Evolutionary conservation across 192 early-diverging fungal genomes (phyloP).

Genomic region (Podila verticillata): DNA sequence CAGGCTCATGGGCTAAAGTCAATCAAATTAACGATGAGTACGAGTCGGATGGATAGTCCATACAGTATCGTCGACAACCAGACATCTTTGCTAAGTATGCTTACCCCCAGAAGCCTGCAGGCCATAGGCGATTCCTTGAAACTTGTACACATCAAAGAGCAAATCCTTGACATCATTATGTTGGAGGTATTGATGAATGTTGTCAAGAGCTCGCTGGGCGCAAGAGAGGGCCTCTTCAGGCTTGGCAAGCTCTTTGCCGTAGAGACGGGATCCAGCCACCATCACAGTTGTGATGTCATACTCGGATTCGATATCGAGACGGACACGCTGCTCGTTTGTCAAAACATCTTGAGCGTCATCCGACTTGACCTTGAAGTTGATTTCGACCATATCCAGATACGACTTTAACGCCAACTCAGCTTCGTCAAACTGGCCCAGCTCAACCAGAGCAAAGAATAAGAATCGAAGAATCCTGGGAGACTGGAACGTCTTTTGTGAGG

Average conservation of each 20-base stretch:
- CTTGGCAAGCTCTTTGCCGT: conserved; percentile 12
- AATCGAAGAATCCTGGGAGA: conserved; percentile 73
- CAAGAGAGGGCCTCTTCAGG: conserved; percentile 12
- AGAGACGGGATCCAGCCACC: conserved; percentile 20
- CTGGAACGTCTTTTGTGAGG: conserved; percentile 70
- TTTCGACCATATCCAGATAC: conserved; percentile 66
- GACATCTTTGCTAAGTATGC: too few species aligned
- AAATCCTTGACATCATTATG: conserved; percentile 10
- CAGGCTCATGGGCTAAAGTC: conserved; percentile 62
- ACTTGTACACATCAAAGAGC: conserved; percentile 9
- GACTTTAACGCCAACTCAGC: conserved; percentile 69
- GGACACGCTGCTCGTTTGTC: conserved; percentile 11
- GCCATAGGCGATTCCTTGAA: conserved; percentile 10
- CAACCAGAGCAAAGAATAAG: conserved; percentile 61
- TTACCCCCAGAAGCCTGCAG: conserved; percentile 11
- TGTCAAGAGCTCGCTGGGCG: conserved; percentile 7
- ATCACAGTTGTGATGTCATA: conserved; percentile 25
- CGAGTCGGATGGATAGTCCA: neutral
- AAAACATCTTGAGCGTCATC: conserved; percentile 1
- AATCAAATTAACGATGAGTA: neutral
- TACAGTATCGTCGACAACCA: too few species aligned
- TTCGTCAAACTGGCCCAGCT: conserved; percentile 78
- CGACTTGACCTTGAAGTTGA: conserved; percentile 24
- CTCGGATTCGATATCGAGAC: conserved; percentile 27
- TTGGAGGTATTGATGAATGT: conserved; percentile 20